A percentile compares a stretch with the other conserved stretches of the same genome.
These are phyloP conservation scores for Urtica urens DNA, from an alignment of 306 rosid species.

Conservation along the genomic window DNA sequence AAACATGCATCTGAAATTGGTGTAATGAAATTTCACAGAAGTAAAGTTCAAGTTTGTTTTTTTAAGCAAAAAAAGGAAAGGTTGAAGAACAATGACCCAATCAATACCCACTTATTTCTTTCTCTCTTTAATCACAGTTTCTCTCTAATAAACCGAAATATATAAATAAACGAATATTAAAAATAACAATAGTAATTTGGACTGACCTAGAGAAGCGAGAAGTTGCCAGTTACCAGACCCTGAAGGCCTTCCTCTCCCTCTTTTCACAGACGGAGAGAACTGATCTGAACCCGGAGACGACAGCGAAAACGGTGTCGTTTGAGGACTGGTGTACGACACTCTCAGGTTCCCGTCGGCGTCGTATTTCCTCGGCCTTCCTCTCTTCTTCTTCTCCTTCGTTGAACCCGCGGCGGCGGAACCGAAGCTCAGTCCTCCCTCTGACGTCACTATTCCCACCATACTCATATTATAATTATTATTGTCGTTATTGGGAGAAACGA, in stretches of 20 bases:
- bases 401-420: no score
- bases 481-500: neutral
- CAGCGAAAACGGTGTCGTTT: slow-evolving; percentile 42
- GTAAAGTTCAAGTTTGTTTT: no score
- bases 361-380: slow-evolving; percentile 83
- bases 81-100: no score
- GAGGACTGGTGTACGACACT: slow-evolving; percentile 3
- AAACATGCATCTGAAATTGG: no score
- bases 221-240: slow-evolving; percentile 44
- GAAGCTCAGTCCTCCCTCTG: no score
- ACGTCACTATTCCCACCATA: no score
- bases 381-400: slow-evolving; percentile 58
- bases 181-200: neutral
- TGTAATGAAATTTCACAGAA: no score
- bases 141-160: no score
- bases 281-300: slow-evolving; percentile 34
- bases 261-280: slow-evolving; percentile 34
- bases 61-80: neutral
- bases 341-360: slow-evolving; percentile 59
- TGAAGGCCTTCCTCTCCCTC: slow-evolving; percentile 51
- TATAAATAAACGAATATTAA: no score
- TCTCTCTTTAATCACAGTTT: no score
- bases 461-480: neutral
- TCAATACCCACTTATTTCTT: no score
- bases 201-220: slow-evolving; percentile 65